Evolutionary conservation across 2,329 filamentous ascomycete species (phyloP), one percentile per base, ranked within the genome.

Genomic region (Xenoacremonium recifei): DNA sequence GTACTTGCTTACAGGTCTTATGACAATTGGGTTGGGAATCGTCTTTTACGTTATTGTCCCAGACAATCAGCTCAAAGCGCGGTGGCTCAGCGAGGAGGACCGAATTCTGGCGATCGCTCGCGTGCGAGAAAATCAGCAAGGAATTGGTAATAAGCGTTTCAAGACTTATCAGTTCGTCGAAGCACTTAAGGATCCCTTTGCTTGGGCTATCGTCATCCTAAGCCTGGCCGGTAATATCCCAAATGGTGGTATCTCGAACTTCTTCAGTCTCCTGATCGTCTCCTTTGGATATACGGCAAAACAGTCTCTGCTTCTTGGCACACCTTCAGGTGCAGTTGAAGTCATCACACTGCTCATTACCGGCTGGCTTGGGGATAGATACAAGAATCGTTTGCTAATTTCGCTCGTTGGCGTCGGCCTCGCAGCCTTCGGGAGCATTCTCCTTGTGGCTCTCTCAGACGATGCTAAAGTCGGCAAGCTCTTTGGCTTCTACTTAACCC

Each of bases 391-490:
- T 2, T 20, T 51, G 5, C 49, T 47, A 33, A 47, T 49, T 29
- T 51, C 46, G 6, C 21, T 51, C 2, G 38, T 41, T 9, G 48
- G 48, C 4, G 46, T 49, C 16, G 39, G 49, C 10, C 51, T 50
- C 3, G 49, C 51, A 2, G 45, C 53, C 11, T 43, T 53, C 9
- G 51, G 51, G 2, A 50, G 49, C 4, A 45, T 54, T 6, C 27
- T 54, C 2, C n/a, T n/a, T n/a, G 53, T 54, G 51, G 51, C 51
- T 13, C 53, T 50, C 2, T 53, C 51, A 3, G 51, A 53, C 18
- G n/a, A n/a, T n/a, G n/a, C n/a, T n/a, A 53, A 51, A 25, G 47
- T 53, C 11, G 49, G 49, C 4, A 50, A 49, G 4, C 35, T 54
- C 0, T 40, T 54, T 18, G 51, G 51, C 4, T 54, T 53, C 32